Percentiles rank a stretch among this genome's conserved stretches.
Evolutionary conservation across 306 rosid genomes (phyloP).

Genomic region (Cucurbita maxima): DNA sequence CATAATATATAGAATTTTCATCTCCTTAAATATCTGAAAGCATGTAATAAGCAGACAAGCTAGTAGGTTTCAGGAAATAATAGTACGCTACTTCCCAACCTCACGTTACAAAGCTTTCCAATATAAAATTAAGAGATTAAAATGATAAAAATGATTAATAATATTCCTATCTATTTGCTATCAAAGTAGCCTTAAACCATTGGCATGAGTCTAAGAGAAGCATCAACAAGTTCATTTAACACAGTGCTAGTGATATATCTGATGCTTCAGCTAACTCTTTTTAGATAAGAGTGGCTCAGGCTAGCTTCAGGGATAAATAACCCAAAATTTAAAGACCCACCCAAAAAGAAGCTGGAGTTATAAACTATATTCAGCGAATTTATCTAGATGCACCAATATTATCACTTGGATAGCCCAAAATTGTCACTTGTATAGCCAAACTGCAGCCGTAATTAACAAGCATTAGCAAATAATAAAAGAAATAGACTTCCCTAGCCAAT

Average conservation of each 20-base stretch:
- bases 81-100: background rate
- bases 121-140: background rate
- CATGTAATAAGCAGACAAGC: background rate
- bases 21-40: background rate
- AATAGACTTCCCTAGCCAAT: background rate
- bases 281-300: background rate
- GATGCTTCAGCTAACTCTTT: background rate
- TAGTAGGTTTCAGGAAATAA: background rate
- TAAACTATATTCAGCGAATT: background rate
- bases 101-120: background rate
- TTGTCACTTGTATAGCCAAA: background rate
- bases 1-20: background rate
- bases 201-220: background rate
- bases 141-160: background rate
- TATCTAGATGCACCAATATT: background rate
- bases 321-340: background rate
- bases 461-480: background rate
- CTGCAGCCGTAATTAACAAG: background rate
- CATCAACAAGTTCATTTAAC: background rate
- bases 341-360: background rate
- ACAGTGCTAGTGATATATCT: background rate
- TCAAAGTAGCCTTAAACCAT: background rate
- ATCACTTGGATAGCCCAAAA: background rate
- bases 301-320: background rate
- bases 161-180: background rate